A percentile compares a stretch with the other conserved stretches of the same genome.
phyloP scores from a whole-genome alignment of 495 filamentous ascomycete genomes.

The Aspergillus wentii region DNA sequence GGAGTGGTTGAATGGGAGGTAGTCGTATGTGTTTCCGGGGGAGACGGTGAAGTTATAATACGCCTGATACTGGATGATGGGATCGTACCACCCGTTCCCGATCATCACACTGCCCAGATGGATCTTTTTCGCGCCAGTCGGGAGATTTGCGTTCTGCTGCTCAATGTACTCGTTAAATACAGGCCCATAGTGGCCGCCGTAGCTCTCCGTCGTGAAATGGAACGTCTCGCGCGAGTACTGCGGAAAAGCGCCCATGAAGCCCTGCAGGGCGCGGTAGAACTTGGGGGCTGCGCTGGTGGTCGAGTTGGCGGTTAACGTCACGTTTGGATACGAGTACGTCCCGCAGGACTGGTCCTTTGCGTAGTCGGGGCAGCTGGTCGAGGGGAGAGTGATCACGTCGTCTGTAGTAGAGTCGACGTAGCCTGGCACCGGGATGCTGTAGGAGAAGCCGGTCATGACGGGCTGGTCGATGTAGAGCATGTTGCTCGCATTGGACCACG shows the following conservation, averaged over 20 bases:
- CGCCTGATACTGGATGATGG: conserved; percentile 54
- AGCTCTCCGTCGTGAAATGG: conserved; percentile 56
- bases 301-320: conserved; percentile 47
- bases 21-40: conserved; percentile 58
- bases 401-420: no score
- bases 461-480: conserved; percentile 55
- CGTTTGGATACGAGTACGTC: conserved; percentile 49
- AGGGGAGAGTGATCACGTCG: conserved; percentile 40
- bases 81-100: conserved; percentile 56
- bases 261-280: conserved; percentile 57
- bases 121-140: conserved; percentile 27
- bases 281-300: conserved; percentile 51
- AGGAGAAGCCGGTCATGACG: conserved; percentile 50
- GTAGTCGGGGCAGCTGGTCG: conserved; percentile 49
- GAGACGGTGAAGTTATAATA: conserved; percentile 58
- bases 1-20: conserved; percentile 43
- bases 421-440: no score
- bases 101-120: conserved; percentile 53
- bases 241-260: conserved; percentile 61
- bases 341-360: conserved; percentile 44
- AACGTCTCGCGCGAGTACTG: conserved; percentile 51
- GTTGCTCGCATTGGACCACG: conserved; percentile 48
- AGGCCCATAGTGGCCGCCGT: conserved; percentile 59
- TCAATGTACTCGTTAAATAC: conserved; percentile 51
- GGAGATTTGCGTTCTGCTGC: conserved; percentile 44